phyloP scores from a whole-genome alignment of 2,329 filamentous ascomycete species.

The Aspergillus puulaauensis region DNA sequence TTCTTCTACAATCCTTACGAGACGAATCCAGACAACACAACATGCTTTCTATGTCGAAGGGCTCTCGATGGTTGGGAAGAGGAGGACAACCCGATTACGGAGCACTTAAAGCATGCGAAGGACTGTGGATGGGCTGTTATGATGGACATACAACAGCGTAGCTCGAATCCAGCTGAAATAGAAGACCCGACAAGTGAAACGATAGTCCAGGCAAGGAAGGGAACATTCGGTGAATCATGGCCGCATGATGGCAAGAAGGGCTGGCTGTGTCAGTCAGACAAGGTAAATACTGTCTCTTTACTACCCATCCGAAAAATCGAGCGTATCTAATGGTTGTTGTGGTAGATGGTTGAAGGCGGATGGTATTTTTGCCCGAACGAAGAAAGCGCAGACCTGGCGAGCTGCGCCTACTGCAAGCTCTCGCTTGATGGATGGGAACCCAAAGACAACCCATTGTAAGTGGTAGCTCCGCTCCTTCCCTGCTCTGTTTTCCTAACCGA shows the following conservation, averaged over 20 bases:
- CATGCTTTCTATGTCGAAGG: constrained; percentile 83
- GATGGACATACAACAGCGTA: constrained; percentile 56
- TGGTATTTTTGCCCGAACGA: constrained; percentile 89
- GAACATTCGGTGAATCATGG: constrained; percentile 83
- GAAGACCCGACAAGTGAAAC: constrained; percentile 71
- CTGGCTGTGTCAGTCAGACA: constrained; percentile 86
- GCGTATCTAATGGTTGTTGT: constrained; percentile 16
- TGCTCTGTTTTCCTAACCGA: constrained; percentile 14
- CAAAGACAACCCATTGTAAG: constrained; percentile 81
- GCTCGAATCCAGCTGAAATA: constrained; percentile 49
- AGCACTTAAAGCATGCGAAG: constrained; percentile 81
- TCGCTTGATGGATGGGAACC: constrained; percentile 94
- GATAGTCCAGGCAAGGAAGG: constrained; percentile 74
- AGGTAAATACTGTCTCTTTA: constrained; percentile 54
- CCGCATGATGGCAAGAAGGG: constrained; percentile 84
- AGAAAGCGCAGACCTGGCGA: constrained; percentile 84
- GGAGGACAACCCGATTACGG: constrained; percentile 75
- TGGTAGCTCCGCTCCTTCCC: constrained; percentile 23
- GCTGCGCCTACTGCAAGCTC: constrained; percentile 85
- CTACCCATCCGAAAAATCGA: constrained; percentile 1
- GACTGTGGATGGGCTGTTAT: constrained; percentile 85
- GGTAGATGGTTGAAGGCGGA: constrained; percentile 80
- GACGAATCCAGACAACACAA: constrained; percentile 79
- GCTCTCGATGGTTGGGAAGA: constrained; percentile 90
- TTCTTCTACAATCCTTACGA: constrained; percentile 82